phyloP scores from a whole-genome alignment of 139 green algal species.

The Nannochloris sp. region DNA sequence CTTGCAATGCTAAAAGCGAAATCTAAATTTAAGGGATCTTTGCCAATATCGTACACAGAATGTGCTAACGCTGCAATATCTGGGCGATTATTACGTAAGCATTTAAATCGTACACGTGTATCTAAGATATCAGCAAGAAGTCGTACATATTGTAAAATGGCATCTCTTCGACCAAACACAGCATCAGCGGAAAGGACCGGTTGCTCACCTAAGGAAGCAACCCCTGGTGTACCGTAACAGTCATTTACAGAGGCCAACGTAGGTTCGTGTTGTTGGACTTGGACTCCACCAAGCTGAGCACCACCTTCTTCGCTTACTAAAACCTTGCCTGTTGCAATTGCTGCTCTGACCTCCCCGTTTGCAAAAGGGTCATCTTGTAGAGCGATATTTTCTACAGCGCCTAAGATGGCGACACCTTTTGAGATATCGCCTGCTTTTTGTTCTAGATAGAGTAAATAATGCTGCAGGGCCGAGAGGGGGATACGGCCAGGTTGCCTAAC shows the following conservation, averaged over 20 bases:
- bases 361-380: constrained; percentile 4
- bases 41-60: background rate
- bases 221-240: background rate
- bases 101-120: background rate
- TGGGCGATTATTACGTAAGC: background rate
- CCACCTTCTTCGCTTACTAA: background rate
- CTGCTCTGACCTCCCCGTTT: background rate
- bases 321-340: background rate
- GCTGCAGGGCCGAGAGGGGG: background rate
- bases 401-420: background rate
- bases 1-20: background rate
- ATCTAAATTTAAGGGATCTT: background rate
- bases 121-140: background rate
- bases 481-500: background rate
- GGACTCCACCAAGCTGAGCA: constrained; percentile 3
- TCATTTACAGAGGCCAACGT: background rate
- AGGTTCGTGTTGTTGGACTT: background rate
- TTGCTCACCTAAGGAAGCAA: background rate
- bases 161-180: background rate
- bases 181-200: background rate
- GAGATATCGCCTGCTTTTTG: background rate
- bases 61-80: background rate
- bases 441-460: background rate
- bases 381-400: background rate
- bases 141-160: background rate